Base-by-base conservation (phyloP, 371 early-diverging fungal genomes). In the Parasitella parasitica region DNA sequence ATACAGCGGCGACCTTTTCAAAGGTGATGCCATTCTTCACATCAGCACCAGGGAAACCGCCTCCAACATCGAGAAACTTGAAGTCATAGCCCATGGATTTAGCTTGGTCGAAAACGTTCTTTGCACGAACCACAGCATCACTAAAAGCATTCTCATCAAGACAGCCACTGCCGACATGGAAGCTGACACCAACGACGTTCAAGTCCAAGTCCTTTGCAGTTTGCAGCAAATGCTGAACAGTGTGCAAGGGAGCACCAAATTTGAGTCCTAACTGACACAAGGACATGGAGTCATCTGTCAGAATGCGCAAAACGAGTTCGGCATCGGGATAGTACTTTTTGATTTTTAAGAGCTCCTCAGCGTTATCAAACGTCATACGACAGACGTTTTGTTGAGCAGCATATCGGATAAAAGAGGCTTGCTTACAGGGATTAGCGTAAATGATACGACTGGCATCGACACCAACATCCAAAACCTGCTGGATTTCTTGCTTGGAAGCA, bases 401-500 rank as follows among this genome's bases (percentile, higher is more conserved):
- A 67, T 84, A 94, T 55, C 92, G 90, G 69, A 98, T 87, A 73
- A 94, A 95, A 15, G 97, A 96, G 22, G 89, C 85, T 66, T 95
- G 96, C 82, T 98, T 98, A 87, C 98, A 97, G 32, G 99, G 98
- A 80, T 98, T 97, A 63, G 99, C 99, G 64, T 94, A 98, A 71
- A 98, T 96, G 69, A 98, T 91, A 54, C 90, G 84, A 30, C 73
- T 72, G 15, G 96, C 83, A 38, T 86, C 86, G 1, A 89, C 92
- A 56, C 96, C 96, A 50, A 86, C 71, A 32, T 86, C 81, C 56
- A 97, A 83, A 41, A 92, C 91, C 54, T 86, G 83, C 63, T 94
- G 87, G 51, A 97, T 91, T 82, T 98, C 99, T 38, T 82, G 81
- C 67, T 86, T 85, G 80, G 89, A 89, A n/a, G 90, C 94, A 75